These are phyloP conservation scores for Starmerella asiatica DNA, from an alignment of 805 yeast genomes.

Conservation along the genomic window DNA sequence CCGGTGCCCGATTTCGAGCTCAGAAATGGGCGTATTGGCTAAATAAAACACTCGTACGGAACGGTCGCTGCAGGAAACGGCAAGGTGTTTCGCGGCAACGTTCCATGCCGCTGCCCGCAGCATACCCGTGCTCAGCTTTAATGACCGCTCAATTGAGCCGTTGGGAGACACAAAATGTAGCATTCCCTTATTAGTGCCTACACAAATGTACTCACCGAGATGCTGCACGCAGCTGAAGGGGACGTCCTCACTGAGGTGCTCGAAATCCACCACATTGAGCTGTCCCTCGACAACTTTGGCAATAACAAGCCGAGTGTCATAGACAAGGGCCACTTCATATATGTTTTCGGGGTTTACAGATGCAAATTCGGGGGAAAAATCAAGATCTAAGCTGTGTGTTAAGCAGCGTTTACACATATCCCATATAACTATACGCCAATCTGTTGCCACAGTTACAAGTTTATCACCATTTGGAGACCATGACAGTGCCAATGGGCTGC, in stretches of 20 bases:
- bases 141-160: not conserved
- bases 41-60: slow-evolving; percentile 12
- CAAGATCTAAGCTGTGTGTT: slow-evolving; percentile 5
- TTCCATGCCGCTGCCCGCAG: slow-evolving; percentile 6
- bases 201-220: slow-evolving; percentile 1
- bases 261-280: not conserved
- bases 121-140: slow-evolving; percentile 4
- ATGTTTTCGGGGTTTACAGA: slow-evolving; percentile 2
- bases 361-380: slow-evolving; percentile 5
- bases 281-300: not conserved
- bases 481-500: slow-evolving; percentile 2
- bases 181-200: slow-evolving; percentile 12
- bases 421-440: slow-evolving; percentile 16
- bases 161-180: slow-evolving; percentile 2
- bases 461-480: slow-evolving; percentile 12
- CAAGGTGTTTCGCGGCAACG: slow-evolving; percentile 3
- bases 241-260: too few relatives aligned
- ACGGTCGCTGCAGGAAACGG: slow-evolving; percentile 11
- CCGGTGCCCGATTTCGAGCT: slow-evolving; percentile 6
- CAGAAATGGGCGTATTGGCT: not conserved
- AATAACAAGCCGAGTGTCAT: not conserved
- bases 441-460: slow-evolving; percentile 11
- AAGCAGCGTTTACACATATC: not conserved
- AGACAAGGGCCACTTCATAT: not conserved
- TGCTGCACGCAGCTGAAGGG: slow-evolving; percentile 2